Evolutionary conservation across 2,329 filamentous ascomycete genomes (phyloP).

Genomic region (Cladosporium phlei): DNA sequence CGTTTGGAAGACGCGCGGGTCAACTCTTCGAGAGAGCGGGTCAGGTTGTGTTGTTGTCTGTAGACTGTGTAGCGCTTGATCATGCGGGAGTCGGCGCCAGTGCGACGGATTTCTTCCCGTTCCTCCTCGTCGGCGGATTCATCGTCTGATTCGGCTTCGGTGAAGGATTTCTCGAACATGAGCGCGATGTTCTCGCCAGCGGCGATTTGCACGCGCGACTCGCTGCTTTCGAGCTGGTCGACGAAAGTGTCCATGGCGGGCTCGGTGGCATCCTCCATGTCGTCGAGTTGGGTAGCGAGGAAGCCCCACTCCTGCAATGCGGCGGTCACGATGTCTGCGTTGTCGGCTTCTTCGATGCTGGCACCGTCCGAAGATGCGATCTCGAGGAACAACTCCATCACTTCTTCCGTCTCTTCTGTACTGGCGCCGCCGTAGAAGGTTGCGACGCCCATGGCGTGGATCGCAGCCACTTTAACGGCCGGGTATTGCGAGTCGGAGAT

Average conservation of each 20-base stretch:
- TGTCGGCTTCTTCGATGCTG: constrained; percentile 65
- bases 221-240: constrained; percentile 75
- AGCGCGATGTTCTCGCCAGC: constrained; percentile 78
- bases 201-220: constrained; percentile 68
- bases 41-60: constrained; percentile 57
- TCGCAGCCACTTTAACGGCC: constrained; percentile 61
- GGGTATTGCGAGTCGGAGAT: constrained; percentile 64
- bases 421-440: constrained; percentile 72
- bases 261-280: constrained; percentile 66
- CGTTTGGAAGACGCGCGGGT: constrained; percentile 57
- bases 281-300: constrained; percentile 70
- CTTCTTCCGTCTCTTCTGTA: constrained; percentile 60
- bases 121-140: constrained; percentile 37
- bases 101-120: constrained; percentile 39
- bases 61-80: constrained; percentile 65
- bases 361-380: constrained; percentile 76
- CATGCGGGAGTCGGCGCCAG: constrained; percentile 37
- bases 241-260: constrained; percentile 73
- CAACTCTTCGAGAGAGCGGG: constrained; percentile 55
- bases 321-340: constrained; percentile 64
- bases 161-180: constrained; percentile 70
- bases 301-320: constrained; percentile 76
- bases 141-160: constrained; percentile 54
- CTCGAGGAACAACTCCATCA: constrained; percentile 71
- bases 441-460: constrained; percentile 68